A percentile compares a stretch with the other conserved stretches of the same genome.
phyloP scores from a whole-genome alignment of 495 filamentous ascomycete genomes.

The Xylaria venustula region DNA sequence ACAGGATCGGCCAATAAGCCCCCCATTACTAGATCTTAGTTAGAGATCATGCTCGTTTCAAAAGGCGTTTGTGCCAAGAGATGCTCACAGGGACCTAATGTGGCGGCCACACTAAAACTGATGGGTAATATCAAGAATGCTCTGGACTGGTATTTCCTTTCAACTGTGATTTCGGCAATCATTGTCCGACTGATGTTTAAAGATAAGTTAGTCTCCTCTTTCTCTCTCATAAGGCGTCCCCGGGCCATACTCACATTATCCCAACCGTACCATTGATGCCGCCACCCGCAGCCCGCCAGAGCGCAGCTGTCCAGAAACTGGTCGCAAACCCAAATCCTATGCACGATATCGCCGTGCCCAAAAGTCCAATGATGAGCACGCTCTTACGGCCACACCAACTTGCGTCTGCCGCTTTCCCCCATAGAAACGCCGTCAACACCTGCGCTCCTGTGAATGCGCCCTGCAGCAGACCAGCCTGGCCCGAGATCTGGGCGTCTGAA shows the following conservation, averaged over 20 bases:
- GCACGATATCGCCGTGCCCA: constrained; percentile 62
- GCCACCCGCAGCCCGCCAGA: constrained; percentile 65
- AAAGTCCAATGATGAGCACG: constrained; percentile 63
- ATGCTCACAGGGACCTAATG: constrained; percentile 57
- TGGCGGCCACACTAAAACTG: constrained; percentile 66
- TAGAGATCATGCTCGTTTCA: neutral
- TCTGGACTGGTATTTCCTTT: constrained; percentile 55
- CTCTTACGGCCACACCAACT: constrained; percentile 64
- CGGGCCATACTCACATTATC: constrained; percentile 47
- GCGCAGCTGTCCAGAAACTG: constrained; percentile 60
- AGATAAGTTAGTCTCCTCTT: neutral
- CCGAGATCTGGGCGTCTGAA: constrained; percentile 61
- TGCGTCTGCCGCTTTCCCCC: constrained; percentile 68
- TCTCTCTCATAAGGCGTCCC: neutral
- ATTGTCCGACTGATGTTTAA: constrained; percentile 51
- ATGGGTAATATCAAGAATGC: constrained; percentile 62
- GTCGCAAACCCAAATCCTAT: constrained; percentile 70
- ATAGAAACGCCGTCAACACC: constrained; percentile 69
- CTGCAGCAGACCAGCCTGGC: constrained; percentile 67
- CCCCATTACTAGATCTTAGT: constrained; percentile 48
- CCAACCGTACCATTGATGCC: constrained; percentile 71
- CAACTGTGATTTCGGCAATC: constrained; percentile 68
- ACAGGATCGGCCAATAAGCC: constrained; percentile 66
- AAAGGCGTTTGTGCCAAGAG: neutral
- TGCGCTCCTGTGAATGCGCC: constrained; percentile 72